Percentiles rank a stretch among this genome's conserved stretches.
Evolutionary conservation across 2,329 filamentous ascomycete species (phyloP).

Genomic region (Lecanicillium sp.): DNA sequence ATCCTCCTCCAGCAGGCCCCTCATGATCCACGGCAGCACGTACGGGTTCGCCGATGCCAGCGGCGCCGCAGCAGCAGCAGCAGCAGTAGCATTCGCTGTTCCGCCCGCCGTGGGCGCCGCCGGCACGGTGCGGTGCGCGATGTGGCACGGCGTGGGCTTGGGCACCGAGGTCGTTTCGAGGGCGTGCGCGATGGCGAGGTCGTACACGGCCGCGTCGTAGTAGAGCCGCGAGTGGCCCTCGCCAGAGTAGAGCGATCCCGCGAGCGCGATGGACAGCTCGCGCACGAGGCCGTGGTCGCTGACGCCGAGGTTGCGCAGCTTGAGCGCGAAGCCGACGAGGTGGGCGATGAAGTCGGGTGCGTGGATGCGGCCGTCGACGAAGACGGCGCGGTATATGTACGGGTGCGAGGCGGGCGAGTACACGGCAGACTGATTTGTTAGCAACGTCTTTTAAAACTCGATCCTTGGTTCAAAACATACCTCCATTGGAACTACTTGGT

Average conservation of each 20-base stretch:
- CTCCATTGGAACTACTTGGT: constrained; percentile 91
- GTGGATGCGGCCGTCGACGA: constrained; percentile 88
- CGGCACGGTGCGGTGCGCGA: constrained; percentile 20
- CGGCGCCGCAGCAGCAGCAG: constrained; percentile 17
- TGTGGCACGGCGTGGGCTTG: constrained; percentile 17
- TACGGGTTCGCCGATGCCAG: constrained; percentile 69
- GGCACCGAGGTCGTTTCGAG: constrained; percentile 53
- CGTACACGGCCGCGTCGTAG: constrained; percentile 81
- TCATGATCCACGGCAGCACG: constrained; percentile 90
- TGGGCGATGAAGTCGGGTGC: constrained; percentile 91
- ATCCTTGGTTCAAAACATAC: constrained; percentile 35
- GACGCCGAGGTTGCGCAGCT: constrained; percentile 87
- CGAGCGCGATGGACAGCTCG: constrained; percentile 80
- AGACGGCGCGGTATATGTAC: constrained; percentile 91
- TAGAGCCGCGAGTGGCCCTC: constrained; percentile 93
- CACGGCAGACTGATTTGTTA: constrained; percentile 61
- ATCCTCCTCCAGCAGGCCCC: constrained; percentile 86
- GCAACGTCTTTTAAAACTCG: not conserved
- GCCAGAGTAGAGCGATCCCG: constrained; percentile 83
- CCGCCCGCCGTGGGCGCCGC: constrained; percentile 15
- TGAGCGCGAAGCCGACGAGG: constrained; percentile 86
- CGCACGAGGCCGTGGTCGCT: constrained; percentile 90
- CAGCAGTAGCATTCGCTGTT: not conserved
- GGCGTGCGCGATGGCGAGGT: constrained; percentile 65
- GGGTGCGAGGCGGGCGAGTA: constrained; percentile 83